Evolutionary conservation across 2,329 filamentous ascomycete species (phyloP), one percentile per base, ranked within the genome.

Genomic region (Ceratocystis lukuohia): DNA sequence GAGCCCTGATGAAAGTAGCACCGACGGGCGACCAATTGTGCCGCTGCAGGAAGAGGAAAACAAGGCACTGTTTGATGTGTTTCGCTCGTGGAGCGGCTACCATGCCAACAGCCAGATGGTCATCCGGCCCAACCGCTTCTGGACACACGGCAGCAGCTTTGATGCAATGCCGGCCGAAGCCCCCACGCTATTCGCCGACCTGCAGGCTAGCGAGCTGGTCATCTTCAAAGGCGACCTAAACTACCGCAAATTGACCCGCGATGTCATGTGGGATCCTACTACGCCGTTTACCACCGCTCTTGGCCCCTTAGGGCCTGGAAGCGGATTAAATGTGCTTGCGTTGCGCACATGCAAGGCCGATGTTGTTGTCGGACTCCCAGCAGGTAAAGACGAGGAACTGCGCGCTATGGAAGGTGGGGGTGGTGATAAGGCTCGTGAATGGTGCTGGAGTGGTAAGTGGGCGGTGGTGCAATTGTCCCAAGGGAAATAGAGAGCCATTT

Each of bases 171-270:
- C 92, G 0, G 75, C 79, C 15, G 80, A 84, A 28, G 89, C 85
- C 1, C 82, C 84, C 2, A 80, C 82, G 33, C 77, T 99, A 12
- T 82, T 84, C 64, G 82, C 89, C 5, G 93, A 97, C 72, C 77
- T 99, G 66, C 87, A 91, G 78, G 77, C 84, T 69, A 89, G 88
- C 70, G 89, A 96, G 74, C 80, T 99, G 20, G 90, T 96, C 12
- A 85, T 99, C 66, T 97, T 97, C 80, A 99, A 99, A 80, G 94
- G 94, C 2, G 94, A 99, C 74, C 75, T 99, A 71, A 99, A 99
- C 77, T 99, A 97, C 76, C 82, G 94, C 69, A 99, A 99, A 76
- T 76, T 99, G 70, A 91, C 88, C 37, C 88, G 85, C 62, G 94
- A 99, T 80, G 91, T 83, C 33, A 79, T 80, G 67, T 99, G 94